Evolutionary conservation across 2,329 filamentous ascomycete species (phyloP), one percentile per base, ranked within the genome.

Genomic region (Hortaea sp.): DNA sequence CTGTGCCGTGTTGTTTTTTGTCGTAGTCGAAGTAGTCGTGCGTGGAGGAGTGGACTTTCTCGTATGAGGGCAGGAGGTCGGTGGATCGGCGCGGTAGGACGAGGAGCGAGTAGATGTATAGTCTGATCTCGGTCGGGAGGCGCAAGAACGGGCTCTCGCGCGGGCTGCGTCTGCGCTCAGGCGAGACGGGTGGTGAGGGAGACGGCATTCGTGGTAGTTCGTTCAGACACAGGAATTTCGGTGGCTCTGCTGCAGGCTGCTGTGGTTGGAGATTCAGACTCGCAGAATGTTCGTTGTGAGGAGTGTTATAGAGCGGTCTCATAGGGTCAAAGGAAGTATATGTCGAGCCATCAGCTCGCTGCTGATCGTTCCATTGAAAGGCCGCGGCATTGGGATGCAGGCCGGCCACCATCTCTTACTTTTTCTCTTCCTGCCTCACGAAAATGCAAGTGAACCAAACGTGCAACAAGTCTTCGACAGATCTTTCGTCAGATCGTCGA

Each of bases 81-180:
- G 49, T 53, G 4, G 49, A 29, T 38, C 49, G 44, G 32, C 50
- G 53, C 5, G 65, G 65, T 6, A 70, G 68, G 7, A 67, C 54
- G 13, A 73, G 61, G 4, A 73, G 62, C 49, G 53, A 64, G 61
- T 73, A 74, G 46, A 74, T 72, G 46, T 69, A 66, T 5, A 74
- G 61, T 5, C 70, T 62, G 39, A 74, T 65, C 52, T 74, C 71
- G 4, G 66, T 56, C 2, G 70, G 70, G 5, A 73, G 58, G 6
- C 65, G 64, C n/a, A 72, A 58, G 32, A 73, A 64, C 5, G 49
- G 49, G 37, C 45, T 48, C 5, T 28, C 34, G 27, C 29, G 4
- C 11, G 35, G 20, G 9, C 30, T 12, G 27, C 13, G 29, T 6
- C 30, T n/a, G 12, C 43, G 42, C 29, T 32, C 12, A n/a, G 46